Conservation (phyloP, 225 moss, liverwort and hornwort genomes). For the Pseudoscleropodium purum region DNA sequence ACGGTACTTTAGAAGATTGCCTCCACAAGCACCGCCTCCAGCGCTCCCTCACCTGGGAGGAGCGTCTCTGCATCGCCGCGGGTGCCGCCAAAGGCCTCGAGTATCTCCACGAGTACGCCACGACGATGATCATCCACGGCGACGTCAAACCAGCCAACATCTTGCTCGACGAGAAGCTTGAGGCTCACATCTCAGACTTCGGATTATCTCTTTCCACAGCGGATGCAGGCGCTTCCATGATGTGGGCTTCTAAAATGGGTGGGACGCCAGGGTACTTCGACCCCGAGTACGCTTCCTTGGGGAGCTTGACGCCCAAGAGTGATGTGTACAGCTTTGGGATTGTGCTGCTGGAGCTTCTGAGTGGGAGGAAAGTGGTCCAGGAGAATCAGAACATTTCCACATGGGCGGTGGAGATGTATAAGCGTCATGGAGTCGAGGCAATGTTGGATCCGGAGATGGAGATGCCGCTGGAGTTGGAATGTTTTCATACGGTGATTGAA, state of each 20-base stretch:
- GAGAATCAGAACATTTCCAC: slow-evolving; percentile 12
- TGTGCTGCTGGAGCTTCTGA: slow-evolving; percentile 56
- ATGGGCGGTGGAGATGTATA: slow-evolving; percentile 21
- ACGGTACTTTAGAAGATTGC: slow-evolving; percentile 72
- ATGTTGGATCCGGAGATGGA: slow-evolving; percentile 21
- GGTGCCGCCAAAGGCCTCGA: slow-evolving; percentile 77
- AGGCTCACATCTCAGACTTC: slow-evolving; percentile 69
- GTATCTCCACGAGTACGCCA: slow-evolving; percentile 66
- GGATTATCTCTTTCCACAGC: slow-evolving; percentile 59
- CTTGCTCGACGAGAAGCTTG: slow-evolving; percentile 53
- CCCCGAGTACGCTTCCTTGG: slow-evolving; percentile 61
- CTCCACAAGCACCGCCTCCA: slow-evolving; percentile 48
- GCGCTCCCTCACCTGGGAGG: slow-evolving; percentile 55
- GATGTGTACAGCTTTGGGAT: slow-evolving; percentile 96
- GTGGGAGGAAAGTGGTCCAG: slow-evolving; percentile 30
- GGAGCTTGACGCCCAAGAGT: slow-evolving; percentile 50
- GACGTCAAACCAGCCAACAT: slow-evolving; percentile 78
- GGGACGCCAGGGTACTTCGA: slow-evolving; percentile 80
- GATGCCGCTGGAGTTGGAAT: background rate
- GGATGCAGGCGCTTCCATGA: slow-evolving; percentile 29
- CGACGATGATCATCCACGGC: slow-evolving; percentile 60
- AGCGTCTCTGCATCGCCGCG: slow-evolving; percentile 50
- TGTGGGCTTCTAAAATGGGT: slow-evolving; percentile 57
- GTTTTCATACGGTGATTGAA: background rate
- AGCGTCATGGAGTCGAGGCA: background rate